Conservation (phyloP, 176 grass and related monocot genomes). For the Stipa capillata region DNA sequence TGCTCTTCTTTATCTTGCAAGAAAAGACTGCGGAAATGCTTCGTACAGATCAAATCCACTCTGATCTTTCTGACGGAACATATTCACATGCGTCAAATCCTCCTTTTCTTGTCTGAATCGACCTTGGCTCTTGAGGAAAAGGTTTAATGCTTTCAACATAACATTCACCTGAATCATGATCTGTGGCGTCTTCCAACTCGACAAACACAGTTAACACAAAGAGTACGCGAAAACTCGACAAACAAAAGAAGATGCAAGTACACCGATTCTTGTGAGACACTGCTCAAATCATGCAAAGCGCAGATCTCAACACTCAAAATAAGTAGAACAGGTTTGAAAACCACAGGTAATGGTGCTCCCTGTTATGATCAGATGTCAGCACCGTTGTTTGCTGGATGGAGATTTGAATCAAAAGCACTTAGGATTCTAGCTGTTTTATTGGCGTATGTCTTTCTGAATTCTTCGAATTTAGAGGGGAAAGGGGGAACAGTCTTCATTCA, state of each 20-base stretch:
- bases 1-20: too few relatives aligned
- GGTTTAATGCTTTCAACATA: background rate
- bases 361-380: background rate
- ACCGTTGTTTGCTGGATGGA: background rate
- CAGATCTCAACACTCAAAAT: background rate
- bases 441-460: background rate
- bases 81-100: background rate
- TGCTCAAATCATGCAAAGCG: background rate
- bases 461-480: background rate
- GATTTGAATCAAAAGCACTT: background rate
- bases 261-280: background rate
- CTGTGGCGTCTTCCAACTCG: too few relatives aligned
- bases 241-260: background rate
- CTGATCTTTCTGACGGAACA: background rate
- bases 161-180: background rate
- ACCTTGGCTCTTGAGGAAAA: background rate
- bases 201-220: background rate
- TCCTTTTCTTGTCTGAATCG: too few relatives aligned
- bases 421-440: constrained; percentile 16
- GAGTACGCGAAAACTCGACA: background rate
- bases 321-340: background rate
- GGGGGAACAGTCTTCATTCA: constrained; percentile 26
- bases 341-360: background rate
- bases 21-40: background rate
- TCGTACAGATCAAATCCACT: background rate